These are phyloP conservation scores for Boletus eberwhitei DNA, from an alignment of 768 basidiomycete genomes.

Conservation along the genomic window DNA sequence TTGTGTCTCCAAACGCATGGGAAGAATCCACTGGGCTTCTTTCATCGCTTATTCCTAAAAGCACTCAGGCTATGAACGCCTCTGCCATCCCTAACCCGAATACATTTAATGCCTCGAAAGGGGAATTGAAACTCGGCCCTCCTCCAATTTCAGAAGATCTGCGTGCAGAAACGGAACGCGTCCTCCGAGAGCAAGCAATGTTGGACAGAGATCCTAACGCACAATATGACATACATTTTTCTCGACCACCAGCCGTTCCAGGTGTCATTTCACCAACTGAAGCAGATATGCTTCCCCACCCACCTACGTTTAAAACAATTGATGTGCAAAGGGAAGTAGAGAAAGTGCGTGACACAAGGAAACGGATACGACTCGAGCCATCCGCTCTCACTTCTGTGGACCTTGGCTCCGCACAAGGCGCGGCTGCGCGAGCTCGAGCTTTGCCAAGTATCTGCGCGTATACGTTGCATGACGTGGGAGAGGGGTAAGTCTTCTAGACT, in stretches of 20 bases:
- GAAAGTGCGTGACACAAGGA: conserved; percentile 83
- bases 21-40: conserved; percentile 85
- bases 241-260: conserved; percentile 45
- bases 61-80: conserved; percentile 37
- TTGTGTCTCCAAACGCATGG: conserved; percentile 64
- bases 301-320: conserved; percentile 74
- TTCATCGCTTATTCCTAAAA: conserved; percentile 70
- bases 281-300: conserved; percentile 75
- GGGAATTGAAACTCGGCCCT: conserved; percentile 82
- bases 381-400: conserved; percentile 57
- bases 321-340: conserved; percentile 93
- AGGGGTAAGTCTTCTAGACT: conserved; percentile 61
- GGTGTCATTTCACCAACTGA: conserved; percentile 65
- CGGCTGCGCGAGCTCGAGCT: conserved; percentile 52
- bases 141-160: conserved; percentile 78
- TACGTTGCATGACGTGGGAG: conserved; percentile 91
- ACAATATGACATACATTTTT: conserved; percentile 60
- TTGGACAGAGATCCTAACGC: conserved; percentile 64
- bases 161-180: conserved; percentile 73
- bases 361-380: conserved; percentile 88
- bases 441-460: conserved; percentile 94
- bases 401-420: conserved; percentile 54
- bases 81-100: conserved; percentile 55
- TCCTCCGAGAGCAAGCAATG: conserved; percentile 78
- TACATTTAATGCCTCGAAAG: conserved; percentile 73